Evolutionary conservation across 345 rosid genomes (phyloP).

Genomic region (Lepidium sativum): DNA sequence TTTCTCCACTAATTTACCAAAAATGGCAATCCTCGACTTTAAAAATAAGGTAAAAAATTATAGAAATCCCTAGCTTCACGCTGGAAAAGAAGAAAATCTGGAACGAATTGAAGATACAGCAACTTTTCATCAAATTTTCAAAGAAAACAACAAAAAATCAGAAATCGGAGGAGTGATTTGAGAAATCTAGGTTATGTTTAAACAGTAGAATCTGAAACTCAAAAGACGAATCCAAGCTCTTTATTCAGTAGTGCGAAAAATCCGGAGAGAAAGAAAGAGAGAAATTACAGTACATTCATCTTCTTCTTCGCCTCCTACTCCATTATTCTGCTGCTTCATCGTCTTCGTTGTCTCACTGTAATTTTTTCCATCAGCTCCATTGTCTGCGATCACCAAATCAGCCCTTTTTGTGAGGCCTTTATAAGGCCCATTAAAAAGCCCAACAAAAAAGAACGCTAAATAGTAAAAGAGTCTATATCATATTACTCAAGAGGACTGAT

Average conservation of each 20-base stretch:
- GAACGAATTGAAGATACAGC: background rate
- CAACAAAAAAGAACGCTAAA: too few species aligned
- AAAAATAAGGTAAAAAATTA: constrained; percentile 17
- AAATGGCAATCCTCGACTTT: constrained; percentile 27
- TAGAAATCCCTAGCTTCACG: constrained; percentile 2
- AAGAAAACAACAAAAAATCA: background rate
- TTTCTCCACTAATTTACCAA: background rate
- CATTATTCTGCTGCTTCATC: constrained; percentile 11
- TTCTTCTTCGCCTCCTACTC: constrained; percentile 2
- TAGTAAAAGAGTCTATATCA: background rate
- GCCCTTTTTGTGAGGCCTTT: too few species aligned
- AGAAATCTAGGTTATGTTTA: constrained; percentile 10
- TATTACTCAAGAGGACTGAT: background rate
- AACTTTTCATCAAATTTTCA: background rate
- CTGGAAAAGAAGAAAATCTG: too few species aligned
- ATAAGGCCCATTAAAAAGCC: too few species aligned
- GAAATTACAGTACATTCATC: background rate
- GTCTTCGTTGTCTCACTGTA: background rate
- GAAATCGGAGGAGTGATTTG: constrained; percentile 9
- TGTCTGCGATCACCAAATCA: too few species aligned
- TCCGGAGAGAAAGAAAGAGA: background rate
- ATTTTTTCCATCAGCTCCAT: too few species aligned
- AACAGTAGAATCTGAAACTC: constrained; percentile 27
- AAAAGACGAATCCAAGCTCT: constrained; percentile 5
- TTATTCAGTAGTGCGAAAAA: background rate